These are phyloP conservation scores for Yamadazyma insecticola DNA, from an alignment of 805 yeast species.

Conservation along the genomic window DNA sequence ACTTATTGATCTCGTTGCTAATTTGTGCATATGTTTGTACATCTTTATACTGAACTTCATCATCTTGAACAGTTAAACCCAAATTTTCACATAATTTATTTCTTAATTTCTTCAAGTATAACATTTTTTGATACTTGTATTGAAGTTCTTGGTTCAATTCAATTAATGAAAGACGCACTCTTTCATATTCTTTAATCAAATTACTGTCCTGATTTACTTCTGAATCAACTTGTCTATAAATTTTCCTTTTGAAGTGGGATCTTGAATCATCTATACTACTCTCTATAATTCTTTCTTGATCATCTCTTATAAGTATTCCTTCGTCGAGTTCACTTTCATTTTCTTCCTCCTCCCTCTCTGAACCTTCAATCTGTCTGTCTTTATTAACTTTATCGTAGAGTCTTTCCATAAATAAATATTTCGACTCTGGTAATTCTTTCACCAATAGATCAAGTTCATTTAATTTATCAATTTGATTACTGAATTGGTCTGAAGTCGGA, in stretches of 20 bases:
- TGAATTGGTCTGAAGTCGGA: conserved; percentile 14
- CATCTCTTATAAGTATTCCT: conserved; percentile 9
- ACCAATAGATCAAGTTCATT: conserved; percentile 20
- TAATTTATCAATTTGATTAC: conserved; percentile 7
- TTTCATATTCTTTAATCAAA: conserved; percentile 17
- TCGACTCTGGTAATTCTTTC: conserved; percentile 29
- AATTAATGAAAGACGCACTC: conserved; percentile 13
- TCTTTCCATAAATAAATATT: conserved; percentile 17
- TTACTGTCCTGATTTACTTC: conserved; percentile 10
- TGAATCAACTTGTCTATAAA: conserved; percentile 15
- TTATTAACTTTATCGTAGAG: conserved; percentile 6
- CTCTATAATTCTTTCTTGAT: conserved; percentile 4
- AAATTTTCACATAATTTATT: conserved; percentile 4
- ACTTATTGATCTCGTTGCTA: conserved; percentile 19
- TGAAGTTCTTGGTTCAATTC: conserved; percentile 14
- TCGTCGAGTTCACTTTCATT: not conserved
- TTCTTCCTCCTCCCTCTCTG: conserved; percentile 5
- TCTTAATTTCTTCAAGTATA: conserved; percentile 17
- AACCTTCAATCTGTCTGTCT: not conserved
- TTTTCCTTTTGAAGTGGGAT: conserved; percentile 4
- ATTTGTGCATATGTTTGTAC: conserved; percentile 3
- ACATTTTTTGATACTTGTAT: conserved; percentile 27
- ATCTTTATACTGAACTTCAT: conserved; percentile 2
- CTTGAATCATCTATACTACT: conserved; percentile 1
- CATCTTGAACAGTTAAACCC: conserved; percentile 1